phyloP scores from a whole-genome alignment of 306 rosid species.

The Alnus rubra region DNA sequence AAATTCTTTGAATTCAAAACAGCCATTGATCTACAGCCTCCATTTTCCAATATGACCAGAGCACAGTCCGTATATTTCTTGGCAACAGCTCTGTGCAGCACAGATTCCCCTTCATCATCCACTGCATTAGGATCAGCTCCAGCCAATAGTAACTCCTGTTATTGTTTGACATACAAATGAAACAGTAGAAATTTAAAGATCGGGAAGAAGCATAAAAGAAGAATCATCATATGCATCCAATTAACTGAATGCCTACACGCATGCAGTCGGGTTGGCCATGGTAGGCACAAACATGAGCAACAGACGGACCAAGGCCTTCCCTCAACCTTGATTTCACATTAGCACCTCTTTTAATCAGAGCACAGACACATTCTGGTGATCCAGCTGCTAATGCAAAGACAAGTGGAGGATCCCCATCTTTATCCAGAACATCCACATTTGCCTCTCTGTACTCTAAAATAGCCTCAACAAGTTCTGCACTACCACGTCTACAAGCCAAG shows the following conservation, averaged over 20 bases:
- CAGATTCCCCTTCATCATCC: conserved; percentile 98
- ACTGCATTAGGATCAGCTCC: conserved; percentile 97
- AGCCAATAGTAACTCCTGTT: conserved; percentile 85
- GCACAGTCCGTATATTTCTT: conserved; percentile 97
- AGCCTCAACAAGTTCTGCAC: conserved; percentile 83
- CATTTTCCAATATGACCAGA: conserved; percentile 87
- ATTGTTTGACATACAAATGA: conserved; percentile 28
- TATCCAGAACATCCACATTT: conserved; percentile 87
- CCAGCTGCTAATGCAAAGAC: conserved; percentile 99
- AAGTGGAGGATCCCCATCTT: conserved; percentile 97
- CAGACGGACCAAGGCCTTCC: conserved; percentile 94
- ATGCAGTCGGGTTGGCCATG: conserved; percentile 99
- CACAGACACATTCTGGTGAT: conserved; percentile 82
- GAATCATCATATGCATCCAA: conserved; percentile 23
- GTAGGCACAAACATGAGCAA: conserved; percentile 95
- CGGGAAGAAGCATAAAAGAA: conserved; percentile 2
- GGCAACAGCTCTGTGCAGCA: conserved; percentile 87
- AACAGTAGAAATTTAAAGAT: conserved; percentile 28
- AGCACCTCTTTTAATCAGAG: conserved; percentile 81
- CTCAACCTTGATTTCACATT: conserved; percentile 82
- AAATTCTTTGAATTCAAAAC: conserved; percentile 71
- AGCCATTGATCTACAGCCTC: conserved; percentile 93
- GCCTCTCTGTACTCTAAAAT: conserved; percentile 82
- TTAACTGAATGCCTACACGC: conserved; percentile 70
- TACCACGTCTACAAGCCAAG: conserved; percentile 94